Percentiles rank a stretch among this genome's conserved stretches.
Evolutionary conservation across 495 filamentous ascomycete genomes (phyloP).

Genomic region (Penicillium roqueforti): DNA sequence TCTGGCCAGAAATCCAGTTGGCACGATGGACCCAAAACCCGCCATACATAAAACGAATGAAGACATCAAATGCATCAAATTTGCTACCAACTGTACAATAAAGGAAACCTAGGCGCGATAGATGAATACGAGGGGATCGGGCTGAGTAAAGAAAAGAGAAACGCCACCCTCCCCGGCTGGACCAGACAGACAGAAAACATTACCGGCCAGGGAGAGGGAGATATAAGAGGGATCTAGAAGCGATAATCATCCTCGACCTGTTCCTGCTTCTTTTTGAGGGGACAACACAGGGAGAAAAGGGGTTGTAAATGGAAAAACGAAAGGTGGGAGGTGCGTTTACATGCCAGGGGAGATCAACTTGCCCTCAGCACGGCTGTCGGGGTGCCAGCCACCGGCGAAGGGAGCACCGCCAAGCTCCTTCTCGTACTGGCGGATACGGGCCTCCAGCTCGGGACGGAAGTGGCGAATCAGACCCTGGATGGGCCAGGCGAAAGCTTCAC

Average conservation of each 20-base stretch:
- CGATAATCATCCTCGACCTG: slow-evolving; percentile 12
- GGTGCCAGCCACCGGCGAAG: slow-evolving; percentile 84
- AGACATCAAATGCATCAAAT: slow-evolving; percentile 34
- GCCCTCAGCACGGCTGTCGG: slow-evolving; percentile 69
- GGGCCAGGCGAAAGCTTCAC: slow-evolving; percentile 98
- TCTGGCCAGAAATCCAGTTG: too few relatives aligned
- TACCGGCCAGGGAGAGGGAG: slow-evolving; percentile 14
- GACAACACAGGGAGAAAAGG: slow-evolving; percentile 11
- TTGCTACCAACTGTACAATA: slow-evolving; percentile 36
- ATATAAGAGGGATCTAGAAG: slow-evolving; percentile 23
- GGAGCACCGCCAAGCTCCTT: slow-evolving; percentile 59
- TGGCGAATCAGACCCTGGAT: slow-evolving; percentile 96
- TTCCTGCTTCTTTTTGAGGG: slow-evolving; percentile 26
- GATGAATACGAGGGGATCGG: slow-evolving; percentile 26
- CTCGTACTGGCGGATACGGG: slow-evolving; percentile 72
- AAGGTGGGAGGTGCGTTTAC: slow-evolving; percentile 30
- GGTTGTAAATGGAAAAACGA: slow-evolving; percentile 5
- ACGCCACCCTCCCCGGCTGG: slow-evolving; percentile 20
- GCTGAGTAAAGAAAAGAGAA: slow-evolving; percentile 23
- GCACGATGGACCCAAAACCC: too few relatives aligned
- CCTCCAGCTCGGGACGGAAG: slow-evolving; percentile 93
- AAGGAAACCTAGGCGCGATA: slow-evolving; percentile 31
- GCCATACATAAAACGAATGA: too few relatives aligned
- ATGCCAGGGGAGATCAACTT: slow-evolving; percentile 79
- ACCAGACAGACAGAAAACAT: slow-evolving; percentile 14